Evolutionary conservation across 352 stramenopile species (phyloP), one percentile per base, ranked within the genome.

Genomic region (Phytopythium cucurbitacearum): DNA sequence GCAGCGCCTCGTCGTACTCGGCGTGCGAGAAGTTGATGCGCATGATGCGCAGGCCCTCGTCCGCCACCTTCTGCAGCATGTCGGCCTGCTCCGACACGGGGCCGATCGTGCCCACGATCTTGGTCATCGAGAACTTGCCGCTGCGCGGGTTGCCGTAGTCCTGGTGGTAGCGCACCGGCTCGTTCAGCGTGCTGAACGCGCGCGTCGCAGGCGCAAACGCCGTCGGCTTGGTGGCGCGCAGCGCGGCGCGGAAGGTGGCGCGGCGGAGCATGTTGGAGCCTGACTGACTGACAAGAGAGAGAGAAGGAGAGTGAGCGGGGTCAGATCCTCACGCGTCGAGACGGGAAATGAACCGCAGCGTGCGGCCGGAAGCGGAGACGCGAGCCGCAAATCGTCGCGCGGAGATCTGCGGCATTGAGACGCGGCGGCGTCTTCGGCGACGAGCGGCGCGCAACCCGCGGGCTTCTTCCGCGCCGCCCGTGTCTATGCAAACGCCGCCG

Each of bases 11-110:
- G 65, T 95, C 82, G 55, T 89, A 83, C 58, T 95, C 90, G 42
- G 89, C 90, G 64, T 98, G 94, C n/a, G 88, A 97, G 59, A 98
- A 98, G 79, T 98, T 98, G 51, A 98, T 87, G 62, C 94, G 83
- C 66, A 96, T 95, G 56, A 98, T 94, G 61, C 89, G 80, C 65
- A 98, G 75, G 0, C 94, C 94, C 48, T 95, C 83, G 55, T 85
- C 56, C 58, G 92, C 79, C 35, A 98, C 71, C 47, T 82, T 72
- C 62, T 97, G 83, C 48, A 78, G 72, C 71, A 89, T 94, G 43
- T 87, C 73, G 0, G 73, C 49, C 45, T 72, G 66, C 59, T 94
- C 80, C 8, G 85, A 94, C 47, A 85, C 77, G 15, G 94, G 94
- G 10, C 94, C 94, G 44, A 98, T 87, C 21, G 94, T 98, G 58